Evolutionary conservation across 164 flowering plant species (phyloP), one percentile per base, ranked within the genome.

Genomic region (Piper betle): DNA sequence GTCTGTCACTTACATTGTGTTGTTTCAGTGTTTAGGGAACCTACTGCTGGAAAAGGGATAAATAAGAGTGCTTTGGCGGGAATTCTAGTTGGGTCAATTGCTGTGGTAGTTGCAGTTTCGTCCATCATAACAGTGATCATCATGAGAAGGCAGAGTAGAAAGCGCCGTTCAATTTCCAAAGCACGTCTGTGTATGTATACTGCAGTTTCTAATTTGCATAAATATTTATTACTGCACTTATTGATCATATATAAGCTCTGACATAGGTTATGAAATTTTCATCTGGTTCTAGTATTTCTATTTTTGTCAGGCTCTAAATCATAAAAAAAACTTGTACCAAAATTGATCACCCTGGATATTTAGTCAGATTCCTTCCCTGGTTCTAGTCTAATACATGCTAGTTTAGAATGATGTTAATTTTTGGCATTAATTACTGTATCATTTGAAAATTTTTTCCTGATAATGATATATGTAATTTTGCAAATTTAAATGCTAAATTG

Each of bases 31-130:
- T 16, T 40, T 69, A 18, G 55, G 41, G 62, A 46, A 52, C 19
- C 68, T 56, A 57, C n/a, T n/a, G n/a, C 39, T 25, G 68, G 53
- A 20, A 57, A 52, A 41, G 62, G 68, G 18, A 70, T 78, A 55
- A 74, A 74, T 66, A 80, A 72, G 62, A 83, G 78, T 19, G 66
- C 72, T 6, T 56, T 80, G 73, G 82, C 66, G 20, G 80, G 74
- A 20, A 68, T 77, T 48, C 60, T 81, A 66, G 5, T 81, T 52
- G 86, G 69, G 43, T 71, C 79, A 5, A 52, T 77, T 52, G 74
- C 72, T 18, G 64, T 61, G 64, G 74, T 74, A n/a, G 53, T 78
- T 54, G 25, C 65, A 11, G 19, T 76, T 6, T 71, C 84, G 39
- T 74, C 72, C 55, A 39, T 71, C 38, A 61, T 70, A 38, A 57